Evolutionary conservation across 306 rosid genomes (phyloP).

Genomic region (Fagus sylvatica): DNA sequence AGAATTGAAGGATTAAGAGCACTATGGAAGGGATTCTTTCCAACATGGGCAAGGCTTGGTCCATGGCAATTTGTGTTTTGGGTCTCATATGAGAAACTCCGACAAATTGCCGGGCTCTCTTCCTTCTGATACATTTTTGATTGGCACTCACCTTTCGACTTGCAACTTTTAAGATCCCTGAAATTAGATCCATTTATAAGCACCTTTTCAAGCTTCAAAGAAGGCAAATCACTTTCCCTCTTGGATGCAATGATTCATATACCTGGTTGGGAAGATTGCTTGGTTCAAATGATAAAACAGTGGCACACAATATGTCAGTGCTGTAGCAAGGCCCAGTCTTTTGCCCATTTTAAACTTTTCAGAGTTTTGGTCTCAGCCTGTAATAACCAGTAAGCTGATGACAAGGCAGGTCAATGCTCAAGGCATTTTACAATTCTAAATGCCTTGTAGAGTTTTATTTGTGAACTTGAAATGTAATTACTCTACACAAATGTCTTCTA

Average conservation of each 20-base stretch:
- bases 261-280: background rate
- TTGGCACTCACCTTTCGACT: background rate
- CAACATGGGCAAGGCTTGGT: conserved; percentile 93
- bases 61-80: conserved; percentile 94
- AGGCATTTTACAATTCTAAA: background rate
- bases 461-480: too few species aligned
- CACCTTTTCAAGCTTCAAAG: background rate
- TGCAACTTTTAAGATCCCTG: background rate
- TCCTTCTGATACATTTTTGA: conserved; percentile 47
- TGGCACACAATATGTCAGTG: background rate
- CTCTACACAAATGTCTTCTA: too few species aligned
- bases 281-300: background rate
- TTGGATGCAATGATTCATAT: background rate
- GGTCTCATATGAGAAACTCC: conserved; percentile 86
- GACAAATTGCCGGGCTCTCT: conserved; percentile 72
- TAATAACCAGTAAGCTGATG: background rate
- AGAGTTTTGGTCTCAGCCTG: background rate
- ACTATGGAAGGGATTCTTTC: conserved; percentile 92
- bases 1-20: conserved; percentile 78
- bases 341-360: background rate
- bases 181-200: background rate
- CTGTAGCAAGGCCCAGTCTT: background rate
- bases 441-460: too few species aligned
- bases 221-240: background rate
- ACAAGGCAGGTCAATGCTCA: background rate